Evolutionary conservation across 2,329 filamentous ascomycete genomes (phyloP).

Genomic region (Canariomyces notabilis): DNA sequence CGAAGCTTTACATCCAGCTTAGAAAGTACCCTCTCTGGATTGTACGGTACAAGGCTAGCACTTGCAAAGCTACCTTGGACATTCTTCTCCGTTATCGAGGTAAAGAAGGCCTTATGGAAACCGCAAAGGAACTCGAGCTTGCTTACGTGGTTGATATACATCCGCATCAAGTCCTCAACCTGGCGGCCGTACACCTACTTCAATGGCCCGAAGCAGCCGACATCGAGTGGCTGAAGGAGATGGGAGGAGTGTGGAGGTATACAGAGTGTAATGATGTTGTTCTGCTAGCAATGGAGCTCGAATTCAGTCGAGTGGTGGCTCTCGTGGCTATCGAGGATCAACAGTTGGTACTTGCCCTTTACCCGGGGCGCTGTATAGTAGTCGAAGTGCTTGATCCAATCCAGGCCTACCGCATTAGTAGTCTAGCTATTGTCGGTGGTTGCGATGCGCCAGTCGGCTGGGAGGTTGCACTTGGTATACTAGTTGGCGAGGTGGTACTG

Average conservation of each 20-base stretch:
- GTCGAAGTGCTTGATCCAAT: slow-evolving; percentile 10
- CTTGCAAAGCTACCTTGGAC: slow-evolving; percentile 11
- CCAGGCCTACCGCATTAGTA: too few relatives aligned
- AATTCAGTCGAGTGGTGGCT: slow-evolving; percentile 9
- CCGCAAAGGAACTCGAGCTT: slow-evolving; percentile 11
- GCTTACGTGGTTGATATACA: slow-evolving; percentile 8
- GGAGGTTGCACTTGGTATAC: slow-evolving; percentile 7
- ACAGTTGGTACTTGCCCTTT: slow-evolving; percentile 10
- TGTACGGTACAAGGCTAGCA: slow-evolving; percentile 13
- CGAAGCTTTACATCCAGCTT: slow-evolving; percentile 9
- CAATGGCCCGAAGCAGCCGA: slow-evolving; percentile 7
- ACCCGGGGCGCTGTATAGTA: not conserved
- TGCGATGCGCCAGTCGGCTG: slow-evolving; percentile 5
- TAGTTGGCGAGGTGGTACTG: slow-evolving; percentile 13
- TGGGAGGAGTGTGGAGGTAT: too few relatives aligned
- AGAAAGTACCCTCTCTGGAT: slow-evolving; percentile 13
- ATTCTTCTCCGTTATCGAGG: slow-evolving; percentile 13
- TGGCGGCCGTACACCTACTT: slow-evolving; percentile 11
- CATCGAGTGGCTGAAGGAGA: slow-evolving; percentile 18
- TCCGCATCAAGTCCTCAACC: slow-evolving; percentile 6
- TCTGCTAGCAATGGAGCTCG: slow-evolving; percentile 6
- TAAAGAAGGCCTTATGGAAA: slow-evolving; percentile 10
- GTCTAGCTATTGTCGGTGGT: slow-evolving; percentile 6
- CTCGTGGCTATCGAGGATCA: slow-evolving; percentile 11
- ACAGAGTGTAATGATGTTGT: slow-evolving; percentile 32